phyloP scores from a whole-genome alignment of 352 stramenopile genomes.

The Pythium dissimile region DNA sequence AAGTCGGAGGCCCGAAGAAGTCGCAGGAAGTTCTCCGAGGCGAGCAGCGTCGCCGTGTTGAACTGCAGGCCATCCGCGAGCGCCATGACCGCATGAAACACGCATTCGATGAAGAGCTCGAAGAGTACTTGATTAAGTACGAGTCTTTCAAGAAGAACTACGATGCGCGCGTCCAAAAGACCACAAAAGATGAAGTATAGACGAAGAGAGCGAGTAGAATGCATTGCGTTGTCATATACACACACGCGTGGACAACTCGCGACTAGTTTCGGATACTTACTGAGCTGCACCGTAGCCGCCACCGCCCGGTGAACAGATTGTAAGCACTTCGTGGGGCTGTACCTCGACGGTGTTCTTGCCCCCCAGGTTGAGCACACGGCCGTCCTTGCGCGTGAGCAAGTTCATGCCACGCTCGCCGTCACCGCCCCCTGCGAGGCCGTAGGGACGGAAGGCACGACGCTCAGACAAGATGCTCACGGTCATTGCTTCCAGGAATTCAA shows the following conservation, averaged over 20 bases:
- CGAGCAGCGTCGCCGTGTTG: slow-evolving; percentile 20
- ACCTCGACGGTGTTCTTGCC: slow-evolving; percentile 96
- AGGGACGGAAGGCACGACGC: slow-evolving; percentile 93
- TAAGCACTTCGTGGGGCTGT: slow-evolving; percentile 90
- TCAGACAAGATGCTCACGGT: slow-evolving; percentile 98
- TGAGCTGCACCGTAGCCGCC: slow-evolving; percentile 87
- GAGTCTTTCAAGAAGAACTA: slow-evolving; percentile 14
- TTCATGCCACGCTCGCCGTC: slow-evolving; percentile 92
- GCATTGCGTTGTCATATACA: background rate
- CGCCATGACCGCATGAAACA: slow-evolving; percentile 49
- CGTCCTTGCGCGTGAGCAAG: slow-evolving; percentile 74
- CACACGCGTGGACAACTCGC: background rate
- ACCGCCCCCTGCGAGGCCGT: slow-evolving; percentile 92
- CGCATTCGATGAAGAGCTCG: slow-evolving; percentile 59
- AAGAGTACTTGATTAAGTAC: slow-evolving; percentile 46
- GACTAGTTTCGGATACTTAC: slow-evolving; percentile 3
- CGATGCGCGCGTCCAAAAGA: background rate
- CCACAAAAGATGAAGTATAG: slow-evolving; percentile 21
- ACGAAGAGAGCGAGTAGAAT: background rate
- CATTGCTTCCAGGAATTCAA: slow-evolving; percentile 94
- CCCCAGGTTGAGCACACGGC: slow-evolving; percentile 68
- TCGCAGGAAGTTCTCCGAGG: slow-evolving; percentile 14
- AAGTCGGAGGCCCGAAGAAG: background rate
- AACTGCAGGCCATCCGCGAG: slow-evolving; percentile 30
- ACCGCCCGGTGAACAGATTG: slow-evolving; percentile 95